A percentile compares a stretch with the other conserved stretches of the same genome.
Evolutionary conservation across 2,329 filamentous ascomycete genomes (phyloP).

Genomic region (Cladosporium phlei): DNA sequence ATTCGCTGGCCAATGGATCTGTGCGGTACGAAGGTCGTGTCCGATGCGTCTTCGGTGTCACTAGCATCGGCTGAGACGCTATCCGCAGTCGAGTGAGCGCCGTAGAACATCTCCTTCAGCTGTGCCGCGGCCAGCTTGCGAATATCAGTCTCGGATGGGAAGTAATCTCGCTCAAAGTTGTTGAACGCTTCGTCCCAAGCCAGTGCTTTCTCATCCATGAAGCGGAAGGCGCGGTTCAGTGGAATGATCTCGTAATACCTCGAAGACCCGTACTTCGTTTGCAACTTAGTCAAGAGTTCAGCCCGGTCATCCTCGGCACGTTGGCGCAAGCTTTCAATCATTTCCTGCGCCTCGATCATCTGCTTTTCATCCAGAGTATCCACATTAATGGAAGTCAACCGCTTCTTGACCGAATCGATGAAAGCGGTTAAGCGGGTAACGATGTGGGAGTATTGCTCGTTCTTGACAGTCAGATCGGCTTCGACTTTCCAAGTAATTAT

Average conservation of each 20-base stretch:
- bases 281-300: conserved; percentile 68
- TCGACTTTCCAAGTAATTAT: conserved; percentile 97
- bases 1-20: conserved; percentile 37
- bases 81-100: conserved; percentile 61
- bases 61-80: conserved; percentile 28
- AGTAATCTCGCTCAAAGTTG: conserved; percentile 87
- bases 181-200: conserved; percentile 90
- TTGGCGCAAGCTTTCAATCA: conserved; percentile 72
- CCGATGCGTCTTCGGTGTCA: conserved; percentile 60
- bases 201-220: conserved; percentile 86
- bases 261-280: conserved; percentile 86
- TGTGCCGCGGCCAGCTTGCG: conserved; percentile 86
- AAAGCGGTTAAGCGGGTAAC: conserved; percentile 81
- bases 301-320: conserved; percentile 80
- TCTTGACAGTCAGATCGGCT: conserved; percentile 85
- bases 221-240: conserved; percentile 79
- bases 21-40: conserved; percentile 34
- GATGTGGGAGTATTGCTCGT: conserved; percentile 77
- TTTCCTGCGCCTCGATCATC: conserved; percentile 70
- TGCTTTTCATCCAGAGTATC: conserved; percentile 89
- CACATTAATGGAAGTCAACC: conserved; percentile 82
- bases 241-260: conserved; percentile 97
- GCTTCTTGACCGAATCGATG: conserved; percentile 77
- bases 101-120: conserved; percentile 88
- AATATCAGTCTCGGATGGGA: conserved; percentile 94